A percentile compares a stretch with the other conserved stretches of the same genome.
phyloP scores from a whole-genome alignment of 108 stramenopile species.

The Cyclotella distinguenda region DNA sequence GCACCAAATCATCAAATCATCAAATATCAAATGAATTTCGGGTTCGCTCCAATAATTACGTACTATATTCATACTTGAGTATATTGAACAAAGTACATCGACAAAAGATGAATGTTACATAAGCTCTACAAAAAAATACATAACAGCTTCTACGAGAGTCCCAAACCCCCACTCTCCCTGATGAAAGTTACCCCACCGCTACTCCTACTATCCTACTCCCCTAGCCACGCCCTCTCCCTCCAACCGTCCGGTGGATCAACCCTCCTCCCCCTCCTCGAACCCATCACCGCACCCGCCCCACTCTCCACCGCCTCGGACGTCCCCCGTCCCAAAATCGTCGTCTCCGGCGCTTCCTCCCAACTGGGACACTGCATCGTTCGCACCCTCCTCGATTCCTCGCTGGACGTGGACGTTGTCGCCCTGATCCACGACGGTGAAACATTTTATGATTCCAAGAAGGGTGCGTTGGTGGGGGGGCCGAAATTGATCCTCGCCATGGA shows the following conservation, averaged over 20 bases:
- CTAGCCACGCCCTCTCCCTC: neutral
- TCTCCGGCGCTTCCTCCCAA: constrained; percentile 65
- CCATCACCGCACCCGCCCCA: neutral
- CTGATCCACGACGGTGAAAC: constrained; percentile 56
- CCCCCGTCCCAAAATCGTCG: constrained; percentile 43
- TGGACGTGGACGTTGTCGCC: constrained; percentile 71
- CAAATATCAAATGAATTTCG: too few relatives aligned
- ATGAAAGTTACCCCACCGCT: too few relatives aligned
- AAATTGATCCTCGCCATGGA: constrained; percentile 58
- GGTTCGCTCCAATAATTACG: too few relatives aligned
- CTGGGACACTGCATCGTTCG: constrained; percentile 59
- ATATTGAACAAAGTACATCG: too few relatives aligned
- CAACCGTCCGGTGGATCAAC: neutral
- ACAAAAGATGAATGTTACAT: too few relatives aligned
- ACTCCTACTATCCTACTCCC: too few relatives aligned
- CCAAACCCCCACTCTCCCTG: too few relatives aligned
- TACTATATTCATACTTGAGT: too few relatives aligned
- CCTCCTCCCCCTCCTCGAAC: neutral
- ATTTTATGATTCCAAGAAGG: constrained; percentile 43
- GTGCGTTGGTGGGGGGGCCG: constrained; percentile 39
- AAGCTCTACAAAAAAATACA: too few relatives aligned
- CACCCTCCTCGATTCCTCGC: constrained; percentile 45
- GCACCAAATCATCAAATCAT: too few relatives aligned
- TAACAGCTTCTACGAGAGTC: too few relatives aligned
- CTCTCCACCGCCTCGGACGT: neutral